Base-by-base conservation (phyloP, 2,329 filamentous ascomycete genomes). In the Teratosphaeriaceae sp. region DNA sequence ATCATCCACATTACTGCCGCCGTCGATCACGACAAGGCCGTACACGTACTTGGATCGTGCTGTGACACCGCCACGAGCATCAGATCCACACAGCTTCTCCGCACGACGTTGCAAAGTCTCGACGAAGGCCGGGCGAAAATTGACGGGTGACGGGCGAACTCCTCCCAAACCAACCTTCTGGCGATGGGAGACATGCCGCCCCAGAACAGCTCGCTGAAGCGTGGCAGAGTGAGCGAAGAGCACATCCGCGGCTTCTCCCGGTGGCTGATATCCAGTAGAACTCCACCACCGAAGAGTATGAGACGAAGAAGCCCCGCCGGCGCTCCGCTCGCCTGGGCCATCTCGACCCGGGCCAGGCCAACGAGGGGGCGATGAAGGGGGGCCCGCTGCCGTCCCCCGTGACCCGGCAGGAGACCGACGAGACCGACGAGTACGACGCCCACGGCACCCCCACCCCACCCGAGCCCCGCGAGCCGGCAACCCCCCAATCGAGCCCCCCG, bases 141-240 rank as follows among this genome's bases (percentile, higher is more conserved):
- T n/a, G n/a, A n/a, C n/a, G n/a, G n/a, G n/a, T n/a, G n/a, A n/a
- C n/a, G n/a, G n/a, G n/a, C n/a, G n/a, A n/a, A n/a, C n/a, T n/a
- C n/a, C n/a, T n/a, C n/a, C n/a, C n/a, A n/a, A n/a, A n/a, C n/a
- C n/a, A n/a, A n/a, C n/a, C n/a, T n/a, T n/a, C n/a, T n/a, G n/a
- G n/a, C n/a, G n/a, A 29, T 38, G 35, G 21, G 35, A 22, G 36
- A 34, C 15, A 62, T 62, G 59, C 47, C 55, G 11, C 45, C 50
- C 4, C 84, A 92, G 68, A 86, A 86, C 72, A 88, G 83, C 71
- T 84, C 85, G 69, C 79, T 92, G 70, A 94, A 94, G 74, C 82
- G 88, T 62, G 78, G 72, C 55, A 78, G 83, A 65, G 87, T 92
- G 73, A 41, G 27, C 23, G 20, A 24, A 13, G 24, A 46, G 49